A percentile compares a stretch with the other conserved stretches of the same genome.
phyloP scores from a whole-genome alignment of 2,329 filamentous ascomycete genomes.

The Penicillium rolfsii region DNA sequence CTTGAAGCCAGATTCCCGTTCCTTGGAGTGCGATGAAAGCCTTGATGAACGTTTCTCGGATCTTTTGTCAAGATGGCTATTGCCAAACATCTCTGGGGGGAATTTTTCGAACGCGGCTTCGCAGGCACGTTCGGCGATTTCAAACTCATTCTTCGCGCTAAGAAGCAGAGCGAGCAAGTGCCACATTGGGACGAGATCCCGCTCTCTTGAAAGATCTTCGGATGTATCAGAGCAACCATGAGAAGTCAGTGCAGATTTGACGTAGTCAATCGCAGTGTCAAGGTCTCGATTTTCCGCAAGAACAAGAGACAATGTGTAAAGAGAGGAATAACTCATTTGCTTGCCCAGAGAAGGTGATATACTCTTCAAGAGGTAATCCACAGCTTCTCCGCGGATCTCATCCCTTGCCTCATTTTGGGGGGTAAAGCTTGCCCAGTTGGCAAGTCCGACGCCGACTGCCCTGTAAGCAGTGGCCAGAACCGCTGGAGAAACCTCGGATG shows the following conservation, averaged over 20 bases:
- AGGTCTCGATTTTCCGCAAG: conserved; percentile 85
- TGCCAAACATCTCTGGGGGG: conserved; percentile 69
- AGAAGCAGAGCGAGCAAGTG: conserved; percentile 85
- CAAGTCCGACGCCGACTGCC: conserved; percentile 81
- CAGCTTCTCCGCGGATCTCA: conserved; percentile 75
- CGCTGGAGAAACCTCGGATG: conserved; percentile 56
- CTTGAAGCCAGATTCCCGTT: conserved; percentile 26
- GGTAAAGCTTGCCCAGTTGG: conserved; percentile 83
- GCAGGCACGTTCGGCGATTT: conserved; percentile 78
- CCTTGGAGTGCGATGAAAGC: conserved; percentile 31
- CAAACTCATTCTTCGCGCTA: conserved; percentile 82
- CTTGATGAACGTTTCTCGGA: conserved; percentile 46
- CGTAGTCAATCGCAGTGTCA: conserved; percentile 75
- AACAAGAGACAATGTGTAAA: conserved; percentile 82
- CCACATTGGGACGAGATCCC: conserved; percentile 78
- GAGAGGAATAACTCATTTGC: conserved; percentile 70
- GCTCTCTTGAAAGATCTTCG: conserved; percentile 38
- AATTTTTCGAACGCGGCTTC: conserved; percentile 93
- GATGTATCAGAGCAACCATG: conserved; percentile 42
- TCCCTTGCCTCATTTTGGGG: conserved; percentile 72
- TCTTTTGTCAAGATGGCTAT: conserved; percentile 57
- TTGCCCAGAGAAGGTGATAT: conserved; percentile 68
- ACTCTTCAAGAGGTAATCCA: conserved; percentile 73
- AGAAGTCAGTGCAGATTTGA: conserved; percentile 72
- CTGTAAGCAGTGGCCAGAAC: conserved; percentile 75